phyloP scores from a whole-genome alignment of 2,329 filamentous ascomycete species.

The Pseudogymnoascus sp. region DNA sequence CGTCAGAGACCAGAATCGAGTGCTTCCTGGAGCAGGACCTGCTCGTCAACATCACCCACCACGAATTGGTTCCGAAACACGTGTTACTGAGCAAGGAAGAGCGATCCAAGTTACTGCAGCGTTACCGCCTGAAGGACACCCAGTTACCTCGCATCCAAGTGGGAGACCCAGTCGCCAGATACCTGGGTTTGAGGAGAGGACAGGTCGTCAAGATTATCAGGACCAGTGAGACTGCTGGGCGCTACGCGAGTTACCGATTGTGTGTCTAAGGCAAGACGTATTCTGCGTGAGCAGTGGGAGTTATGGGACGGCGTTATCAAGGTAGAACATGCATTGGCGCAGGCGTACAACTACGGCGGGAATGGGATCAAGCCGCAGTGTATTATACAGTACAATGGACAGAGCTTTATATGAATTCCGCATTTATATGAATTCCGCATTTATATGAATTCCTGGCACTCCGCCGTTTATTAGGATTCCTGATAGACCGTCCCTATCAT shows the following conservation, averaged over 20 bases:
- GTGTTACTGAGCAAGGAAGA: slow-evolving; percentile 84
- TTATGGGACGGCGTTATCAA: slow-evolving; percentile 9
- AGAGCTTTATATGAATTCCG: not conserved
- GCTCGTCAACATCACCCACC: slow-evolving; percentile 95
- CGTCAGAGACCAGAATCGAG: slow-evolving; percentile 74
- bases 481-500: not conserved
- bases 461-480: not conserved
- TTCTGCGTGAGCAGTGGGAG: not conserved
- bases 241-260: slow-evolving; percentile 88
- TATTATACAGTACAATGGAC: slow-evolving; percentile 9
- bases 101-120: slow-evolving; percentile 73
- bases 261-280: slow-evolving; percentile 42
- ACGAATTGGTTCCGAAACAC: slow-evolving; percentile 92
- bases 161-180: slow-evolving; percentile 86
- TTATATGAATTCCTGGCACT: not conserved
- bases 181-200: slow-evolving; percentile 80
- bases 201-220: slow-evolving; percentile 98
- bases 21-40: slow-evolving; percentile 94
- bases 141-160: slow-evolving; percentile 88
- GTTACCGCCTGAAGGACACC: slow-evolving; percentile 94
- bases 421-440: not conserved
- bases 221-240: slow-evolving; percentile 86
- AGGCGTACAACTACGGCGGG: slow-evolving; percentile 6
- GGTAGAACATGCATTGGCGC: slow-evolving; percentile 7
- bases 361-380: slow-evolving; percentile 2